Base-by-base conservation (phyloP, 139 green algal species). In the Diplosphaera chodatii region DNA sequence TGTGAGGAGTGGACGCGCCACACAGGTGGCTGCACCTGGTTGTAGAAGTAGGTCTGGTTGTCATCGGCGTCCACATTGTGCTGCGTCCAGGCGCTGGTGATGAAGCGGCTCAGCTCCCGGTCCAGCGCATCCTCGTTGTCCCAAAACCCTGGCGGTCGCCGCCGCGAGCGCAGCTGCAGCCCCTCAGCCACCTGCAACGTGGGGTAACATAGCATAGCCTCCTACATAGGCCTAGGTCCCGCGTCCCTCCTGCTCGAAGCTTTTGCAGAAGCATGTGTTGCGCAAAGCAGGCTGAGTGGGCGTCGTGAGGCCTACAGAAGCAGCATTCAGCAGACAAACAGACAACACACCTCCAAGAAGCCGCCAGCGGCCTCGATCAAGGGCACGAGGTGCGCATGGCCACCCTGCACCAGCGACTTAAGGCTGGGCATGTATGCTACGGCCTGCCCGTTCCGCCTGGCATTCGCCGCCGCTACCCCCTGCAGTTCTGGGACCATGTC, bases 61-160 rank as follows among this genome's bases (percentile, higher is more conserved):
- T 34, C 63, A 23, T 32, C 67, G 0, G 64, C 69, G 8, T 33
- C 13, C 13, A 84, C 48, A 18, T 4, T 4, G 18, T 59, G 75
- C 72, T 70, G 48, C 23, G 59, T 70, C 79, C 79, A 84, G 64
- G 72, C 68, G 1, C 67, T 65, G 15, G 71, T 73, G 41, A 84
- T 68, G 67, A 84, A 84, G 40, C 69, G 41, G 22, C 64, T 71
- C 56, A 84, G 68, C 75, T 82, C 79, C 64, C 69, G 62, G 28
- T 80, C 62, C 69, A 83, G 62, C 69, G 77, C 74, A 2, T 55
- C 41, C n/a, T 63, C 69, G 6, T 77, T 62, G 1, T 83, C 69
- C 74, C 73, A 83, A 34, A 65, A 80, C 20, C 77, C 77, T 63
- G 62, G 32, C 15, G 78, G 78, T 32, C 70, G 70, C 30, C 75